Base-by-base conservation (phyloP, 2,329 filamentous ascomycete genomes). In the Clarireedia hainanense region DNA sequence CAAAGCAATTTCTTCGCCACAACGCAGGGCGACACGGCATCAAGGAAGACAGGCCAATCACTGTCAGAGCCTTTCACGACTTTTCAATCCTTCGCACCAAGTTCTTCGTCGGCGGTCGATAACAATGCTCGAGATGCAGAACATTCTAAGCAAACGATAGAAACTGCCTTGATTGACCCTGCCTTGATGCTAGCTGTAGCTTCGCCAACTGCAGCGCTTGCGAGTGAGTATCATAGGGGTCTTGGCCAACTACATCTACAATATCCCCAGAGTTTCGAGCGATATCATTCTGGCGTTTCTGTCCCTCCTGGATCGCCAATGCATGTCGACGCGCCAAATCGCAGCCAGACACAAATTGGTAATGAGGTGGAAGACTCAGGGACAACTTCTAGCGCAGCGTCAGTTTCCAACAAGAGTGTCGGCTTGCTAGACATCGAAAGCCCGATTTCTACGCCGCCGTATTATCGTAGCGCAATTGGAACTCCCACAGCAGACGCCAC, bases 181-280 rank as follows among this genome's bases (percentile, higher is more conserved):
- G 54, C 54, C 23, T 57, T 64, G 30, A 55, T 57, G 27, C 5
- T 26, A 50, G 43, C 24, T 40, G 12, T 52, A 36, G 47, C 42
- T 27, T 56, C 52, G 12, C 48, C 43, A n/a, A 53, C 53, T 34
- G 30, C 56, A 23, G 46, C 50, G n/a, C 60, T 57, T 36, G 52
- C 50, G 37, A 36, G 49, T 37, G n/a, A 17, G 5, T 24, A 20
- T 17, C 12, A 34, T 20, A 53, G 36, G 24, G 37, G 56, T 47
- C 57, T 52, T 40, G 45, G 45, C 39, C 49, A 23, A 14, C 54
- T 46, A 14, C 23, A 17, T 40, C 51, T 48, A 23, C 55, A 57
- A 17, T 61, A 63, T 47, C 50, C 61, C 5, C 60, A 65, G 49
- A 64, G 60, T 49, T 64, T 65, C 43, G 63, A 66, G 51, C 59